Base-by-base conservation (phyloP, 2,329 filamentous ascomycete species). In the Microcyclospora pomicola region DNA sequence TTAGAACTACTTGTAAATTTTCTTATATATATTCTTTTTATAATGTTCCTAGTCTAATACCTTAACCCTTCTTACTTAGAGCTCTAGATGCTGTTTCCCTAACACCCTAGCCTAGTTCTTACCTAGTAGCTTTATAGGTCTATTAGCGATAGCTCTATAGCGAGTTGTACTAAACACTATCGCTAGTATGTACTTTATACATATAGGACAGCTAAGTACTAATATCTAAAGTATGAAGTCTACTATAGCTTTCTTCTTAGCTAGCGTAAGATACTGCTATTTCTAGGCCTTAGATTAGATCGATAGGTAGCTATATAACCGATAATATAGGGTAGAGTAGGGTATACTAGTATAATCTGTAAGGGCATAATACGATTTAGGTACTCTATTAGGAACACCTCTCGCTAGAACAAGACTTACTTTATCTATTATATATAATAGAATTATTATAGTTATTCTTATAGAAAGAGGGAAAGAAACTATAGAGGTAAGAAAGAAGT, bases 1-100 rank as follows among this genome's bases (percentile, higher is more conserved):
- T 16, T 49, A 38, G 49, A 60, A 57, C 51, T 43, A 58, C 10
- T 52, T 39, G 36, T 43, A 44, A 15, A 51, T 50, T 44, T 59
- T 58, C 12, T 51, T 46, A 45, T 56, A 54, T 7, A 53, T 56
- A 35, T 54, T 48, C 16, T 44, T 39, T 13, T 53, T 34, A 31
- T 51, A 42, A n/a, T 52, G 43, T 42, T 41, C 49, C 49, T 33
- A 59, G 33, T 53, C 49, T 6, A 53, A 13, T 19, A 48, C 47
- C 33, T 35, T 55, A 6, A 49, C 38, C 38, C 37, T 50, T 37
- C 38, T 44, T 27, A 49, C 47, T 44, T 47, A 49, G 6, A 55
- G 41, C 16, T 52, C 44, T 38, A 43, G 44, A 44, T 54, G 39
- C 16, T 49, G 49, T 30, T 47, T 49, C 13, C 48, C 36, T 37